A percentile compares a stretch with the other conserved stretches of the same genome.
These are phyloP conservation scores for Candida ascalaphidarum DNA, from an alignment of 805 yeast species.

Conservation along the genomic window DNA sequence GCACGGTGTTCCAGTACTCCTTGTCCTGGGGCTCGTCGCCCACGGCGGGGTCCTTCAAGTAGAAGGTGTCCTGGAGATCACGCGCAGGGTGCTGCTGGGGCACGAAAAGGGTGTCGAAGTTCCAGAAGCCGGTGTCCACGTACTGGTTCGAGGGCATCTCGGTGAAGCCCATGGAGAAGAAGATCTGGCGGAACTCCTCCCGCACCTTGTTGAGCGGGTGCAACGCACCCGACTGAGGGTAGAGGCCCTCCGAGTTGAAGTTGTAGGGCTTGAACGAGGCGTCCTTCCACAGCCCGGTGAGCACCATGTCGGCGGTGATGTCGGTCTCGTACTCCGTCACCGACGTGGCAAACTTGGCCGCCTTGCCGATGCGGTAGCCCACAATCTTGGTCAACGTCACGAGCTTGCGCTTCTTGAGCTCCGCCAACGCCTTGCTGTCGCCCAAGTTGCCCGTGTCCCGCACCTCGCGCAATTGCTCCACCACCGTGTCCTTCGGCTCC, in stretches of 20 bases:
- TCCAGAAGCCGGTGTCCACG: conserved; percentile 98
- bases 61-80: conserved; percentile 97
- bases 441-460: conserved; percentile 44
- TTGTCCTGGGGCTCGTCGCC: conserved; percentile 82
- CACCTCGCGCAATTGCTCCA: conserved; percentile 52
- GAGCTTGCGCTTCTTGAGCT: conserved; percentile 91
- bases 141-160: conserved; percentile 99
- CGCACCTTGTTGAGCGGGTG: conserved; percentile 96
- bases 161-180: conserved; percentile 95
- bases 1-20: conserved; percentile 68
- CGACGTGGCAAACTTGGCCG: conserved; percentile 73
- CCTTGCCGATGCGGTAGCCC: conserved; percentile 72
- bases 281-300: conserved; percentile 71
- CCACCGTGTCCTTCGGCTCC: conserved; percentile 61
- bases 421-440: conserved; percentile 63
- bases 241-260: conserved; percentile 89
- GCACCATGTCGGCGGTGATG: conserved; percentile 87
- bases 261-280: conserved; percentile 90
- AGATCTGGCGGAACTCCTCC: conserved; percentile 95
- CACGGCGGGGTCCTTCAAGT: conserved; percentile 81
- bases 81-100: conserved; percentile 99
- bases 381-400: conserved; percentile 60
- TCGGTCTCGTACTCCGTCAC: conserved; percentile 85
- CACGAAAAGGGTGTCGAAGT: conserved; percentile 90
- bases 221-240: conserved; percentile 82